A percentile compares a stretch with the other conserved stretches of the same genome.
Conservation (phyloP, 106 monocot genomes). For the Phalaenopsis equestris region DNA sequence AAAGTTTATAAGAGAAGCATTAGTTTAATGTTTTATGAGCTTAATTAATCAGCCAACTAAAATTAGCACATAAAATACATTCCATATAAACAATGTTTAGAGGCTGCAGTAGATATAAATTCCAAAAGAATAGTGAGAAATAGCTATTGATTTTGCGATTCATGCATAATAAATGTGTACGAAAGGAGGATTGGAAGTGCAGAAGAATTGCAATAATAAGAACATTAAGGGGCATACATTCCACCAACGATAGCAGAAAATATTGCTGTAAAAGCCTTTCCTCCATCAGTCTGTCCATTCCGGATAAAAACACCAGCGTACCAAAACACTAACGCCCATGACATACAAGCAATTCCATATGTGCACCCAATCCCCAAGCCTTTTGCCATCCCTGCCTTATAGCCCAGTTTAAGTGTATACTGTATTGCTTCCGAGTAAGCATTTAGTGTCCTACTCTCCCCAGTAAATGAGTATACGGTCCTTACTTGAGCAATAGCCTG, state of each 20-base stretch:
- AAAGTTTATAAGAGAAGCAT: too few relatives aligned
- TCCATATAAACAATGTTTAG: too few relatives aligned
- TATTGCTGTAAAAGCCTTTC: constrained; percentile 97
- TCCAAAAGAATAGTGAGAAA: background rate
- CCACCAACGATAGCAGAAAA: constrained; percentile 99
- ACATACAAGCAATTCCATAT: constrained; percentile 95
- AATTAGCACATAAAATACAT: too few relatives aligned
- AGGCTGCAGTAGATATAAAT: too few relatives aligned
- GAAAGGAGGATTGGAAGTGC: background rate
- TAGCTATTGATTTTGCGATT: background rate
- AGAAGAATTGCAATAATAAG: background rate
- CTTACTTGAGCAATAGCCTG: constrained; percentile 95
- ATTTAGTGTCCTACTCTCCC: constrained; percentile 70
- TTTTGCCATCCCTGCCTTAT: constrained; percentile 99
- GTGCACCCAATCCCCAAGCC: constrained; percentile 95
- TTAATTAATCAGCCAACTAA: too few relatives aligned
- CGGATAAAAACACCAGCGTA: constrained; percentile 97
- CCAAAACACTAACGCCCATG: constrained; percentile 97
- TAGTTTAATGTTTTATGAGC: too few relatives aligned
- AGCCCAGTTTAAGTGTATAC: constrained; percentile 81
- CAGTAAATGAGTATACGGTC: constrained; percentile 90
- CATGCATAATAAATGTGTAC: background rate
- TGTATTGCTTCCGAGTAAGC: constrained; percentile 97
- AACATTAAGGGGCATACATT: constrained; percentile 51
- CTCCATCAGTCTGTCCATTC: constrained; percentile 96